Percentiles rank a stretch among this genome's conserved stretches.
These are phyloP conservation scores for Populus pruinosa DNA, from an alignment of 345 rosid species.

Conservation along the genomic window DNA sequence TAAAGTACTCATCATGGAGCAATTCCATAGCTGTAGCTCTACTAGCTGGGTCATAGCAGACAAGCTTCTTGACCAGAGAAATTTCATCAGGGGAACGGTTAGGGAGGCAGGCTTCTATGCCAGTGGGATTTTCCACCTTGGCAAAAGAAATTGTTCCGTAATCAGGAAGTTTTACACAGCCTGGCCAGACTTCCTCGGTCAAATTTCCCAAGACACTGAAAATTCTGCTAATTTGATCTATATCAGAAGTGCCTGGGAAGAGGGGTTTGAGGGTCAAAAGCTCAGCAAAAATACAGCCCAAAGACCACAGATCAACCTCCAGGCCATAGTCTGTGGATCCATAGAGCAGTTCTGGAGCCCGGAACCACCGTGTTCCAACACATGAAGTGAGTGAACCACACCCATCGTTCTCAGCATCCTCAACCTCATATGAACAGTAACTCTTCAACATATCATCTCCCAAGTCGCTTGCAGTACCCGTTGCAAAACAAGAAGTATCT, in stretches of 20 bases:
- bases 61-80: slow-evolving; percentile 59
- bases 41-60: slow-evolving; percentile 71
- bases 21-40: slow-evolving; percentile 77
- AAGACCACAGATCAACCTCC: slow-evolving; percentile 83
- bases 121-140: slow-evolving; percentile 64
- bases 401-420: slow-evolving; percentile 43
- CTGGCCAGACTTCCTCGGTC: slow-evolving; percentile 72
- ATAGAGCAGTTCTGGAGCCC: slow-evolving; percentile 85
- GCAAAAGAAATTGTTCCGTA: slow-evolving; percentile 68
- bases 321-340: slow-evolving; percentile 80
- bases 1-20: slow-evolving; percentile 65
- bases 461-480: slow-evolving; percentile 66
- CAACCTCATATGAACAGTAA: slow-evolving; percentile 54
- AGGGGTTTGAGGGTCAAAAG: slow-evolving; percentile 72
- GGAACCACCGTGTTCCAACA: slow-evolving; percentile 98
- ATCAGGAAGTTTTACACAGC: slow-evolving; percentile 73
- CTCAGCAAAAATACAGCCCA: slow-evolving; percentile 89
- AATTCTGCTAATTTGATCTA: slow-evolving; percentile 77
- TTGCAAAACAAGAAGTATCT: slow-evolving; percentile 80
- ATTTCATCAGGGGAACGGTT: slow-evolving; percentile 51
- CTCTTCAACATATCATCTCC: slow-evolving; percentile 68
- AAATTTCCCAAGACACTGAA: slow-evolving; percentile 69
- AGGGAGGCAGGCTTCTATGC: slow-evolving; percentile 59
- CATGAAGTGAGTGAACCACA: slow-evolving; percentile 72
- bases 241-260: slow-evolving; percentile 84